Percentiles rank a stretch among this genome's conserved stretches.
phyloP scores from a whole-genome alignment of 2,329 filamentous ascomycete genomes.

The Fusarium sp. region DNA sequence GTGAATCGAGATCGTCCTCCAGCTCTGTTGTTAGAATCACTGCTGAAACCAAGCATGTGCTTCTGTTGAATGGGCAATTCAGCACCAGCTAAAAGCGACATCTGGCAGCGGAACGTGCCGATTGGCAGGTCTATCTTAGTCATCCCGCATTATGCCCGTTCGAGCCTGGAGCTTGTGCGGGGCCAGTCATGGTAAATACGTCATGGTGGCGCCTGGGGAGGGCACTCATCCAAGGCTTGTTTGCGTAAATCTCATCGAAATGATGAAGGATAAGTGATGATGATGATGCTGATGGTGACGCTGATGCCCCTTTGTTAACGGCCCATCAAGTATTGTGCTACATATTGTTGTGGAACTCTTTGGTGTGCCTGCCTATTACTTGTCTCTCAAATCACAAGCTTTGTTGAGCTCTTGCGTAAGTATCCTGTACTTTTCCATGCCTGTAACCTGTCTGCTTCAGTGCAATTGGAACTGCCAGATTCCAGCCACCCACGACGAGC shows the following conservation, averaged over 20 bases:
- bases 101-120: conserved; percentile 24
- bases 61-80: conserved; percentile 4
- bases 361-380: background rate
- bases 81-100: background rate
- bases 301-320: conserved; percentile 17
- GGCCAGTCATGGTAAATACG: conserved; percentile 36
- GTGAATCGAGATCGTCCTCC: conserved; percentile 26
- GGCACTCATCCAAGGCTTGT: conserved; percentile 35
- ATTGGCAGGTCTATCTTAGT: conserved; percentile 9
- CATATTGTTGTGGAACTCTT: conserved; percentile 17
- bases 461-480: conserved; percentile 24
- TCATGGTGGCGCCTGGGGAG: conserved; percentile 40
- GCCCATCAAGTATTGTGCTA: conserved; percentile 18
- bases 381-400: conserved; percentile 6
- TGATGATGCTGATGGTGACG: conserved; percentile 39
- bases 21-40: conserved; percentile 11
- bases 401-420: conserved; percentile 30
- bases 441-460: conserved; percentile 5
- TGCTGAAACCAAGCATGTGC: conserved; percentile 25
- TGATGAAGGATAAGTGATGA: conserved; percentile 41
- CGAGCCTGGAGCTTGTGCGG: conserved; percentile 40
- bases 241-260: conserved; percentile 33
- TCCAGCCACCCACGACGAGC: conserved; percentile 39
- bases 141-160: conserved; percentile 29
- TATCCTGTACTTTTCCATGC: conserved; percentile 20